These are phyloP conservation scores for Globisporangium alternatum DNA, from an alignment of 352 stramenopile genomes.

Conservation along the genomic window DNA sequence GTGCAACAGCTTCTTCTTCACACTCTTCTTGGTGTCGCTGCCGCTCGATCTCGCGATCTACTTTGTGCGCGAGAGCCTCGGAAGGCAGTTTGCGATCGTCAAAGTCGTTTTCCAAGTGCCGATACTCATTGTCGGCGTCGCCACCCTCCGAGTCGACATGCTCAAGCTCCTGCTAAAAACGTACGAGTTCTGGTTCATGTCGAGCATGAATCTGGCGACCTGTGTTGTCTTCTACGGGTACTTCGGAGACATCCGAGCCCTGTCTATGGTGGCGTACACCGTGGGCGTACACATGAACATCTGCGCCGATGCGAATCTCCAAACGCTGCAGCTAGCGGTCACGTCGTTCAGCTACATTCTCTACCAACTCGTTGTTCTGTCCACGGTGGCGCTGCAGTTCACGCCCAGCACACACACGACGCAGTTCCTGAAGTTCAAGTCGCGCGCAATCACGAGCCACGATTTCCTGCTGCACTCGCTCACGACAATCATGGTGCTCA, in stretches of 20 bases:
- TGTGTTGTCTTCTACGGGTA: background rate
- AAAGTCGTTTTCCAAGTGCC: conserved; percentile 4
- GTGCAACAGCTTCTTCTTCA: background rate
- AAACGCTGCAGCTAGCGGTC: background rate
- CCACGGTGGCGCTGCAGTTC: conserved; percentile 1
- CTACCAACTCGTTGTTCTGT: background rate
- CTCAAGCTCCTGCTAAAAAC: conserved; percentile 5
- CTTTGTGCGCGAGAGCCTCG: background rate
- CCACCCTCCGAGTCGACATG: conserved; percentile 7
- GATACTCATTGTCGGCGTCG: background rate
- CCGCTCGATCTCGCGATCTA: conserved; percentile 6
- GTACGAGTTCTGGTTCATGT: conserved; percentile 20
- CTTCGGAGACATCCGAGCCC: background rate
- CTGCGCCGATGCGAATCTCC: conserved; percentile 10
- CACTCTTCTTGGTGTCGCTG: conserved; percentile 1
- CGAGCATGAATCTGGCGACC: conserved; percentile 2
- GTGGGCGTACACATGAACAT: background rate
- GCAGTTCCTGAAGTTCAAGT: background rate
- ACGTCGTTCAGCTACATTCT: background rate
- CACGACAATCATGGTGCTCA: conserved; percentile 12
- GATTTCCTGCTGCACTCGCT: conserved; percentile 17
- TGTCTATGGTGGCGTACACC: background rate
- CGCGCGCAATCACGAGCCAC: background rate
- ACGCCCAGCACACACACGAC: conserved; percentile 1
- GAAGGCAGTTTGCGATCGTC: background rate